Evolutionary conservation across 179 eudicot species (phyloP).

Genomic region (Gypsophila paniculata): DNA sequence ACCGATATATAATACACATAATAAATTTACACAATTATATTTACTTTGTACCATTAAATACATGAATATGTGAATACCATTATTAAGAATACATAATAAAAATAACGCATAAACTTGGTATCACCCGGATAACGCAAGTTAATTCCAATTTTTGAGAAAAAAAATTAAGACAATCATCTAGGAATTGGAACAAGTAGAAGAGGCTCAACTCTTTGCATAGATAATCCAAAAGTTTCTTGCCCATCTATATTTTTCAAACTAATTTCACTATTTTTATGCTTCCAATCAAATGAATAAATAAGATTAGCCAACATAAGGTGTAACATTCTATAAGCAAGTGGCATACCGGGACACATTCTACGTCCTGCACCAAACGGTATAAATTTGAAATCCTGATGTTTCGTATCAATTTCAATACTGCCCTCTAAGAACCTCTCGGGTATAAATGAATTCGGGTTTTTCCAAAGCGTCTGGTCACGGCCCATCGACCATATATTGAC

Average conservation of each 20-base stretch:
- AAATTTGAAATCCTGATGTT: slow-evolving; percentile 19
- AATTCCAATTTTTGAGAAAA: too few relatives aligned
- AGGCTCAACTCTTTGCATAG: slow-evolving; percentile 15
- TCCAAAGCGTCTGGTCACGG: slow-evolving; percentile 19
- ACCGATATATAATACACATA: too few relatives aligned
- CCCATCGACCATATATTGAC: slow-evolving; percentile 27
- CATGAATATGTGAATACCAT: too few relatives aligned
- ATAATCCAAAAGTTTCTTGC: slow-evolving; percentile 13
- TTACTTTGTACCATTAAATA: too few relatives aligned
- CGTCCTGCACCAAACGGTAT: slow-evolving; percentile 33
- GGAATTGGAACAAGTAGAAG: slow-evolving; percentile 10
- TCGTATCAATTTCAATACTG: neutral
- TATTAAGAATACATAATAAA: too few relatives aligned
- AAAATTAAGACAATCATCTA: too few relatives aligned
- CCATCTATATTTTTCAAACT: neutral
- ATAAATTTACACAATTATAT: too few relatives aligned
- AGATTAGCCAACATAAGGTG: slow-evolving; percentile 23
- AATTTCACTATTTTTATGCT: neutral
- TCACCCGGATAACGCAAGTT: too few relatives aligned
- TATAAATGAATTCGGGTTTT: slow-evolving; percentile 12
- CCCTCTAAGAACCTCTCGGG: slow-evolving; percentile 26
- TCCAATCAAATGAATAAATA: slow-evolving; percentile 25
- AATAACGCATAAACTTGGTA: too few relatives aligned
- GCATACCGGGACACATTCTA: slow-evolving; percentile 28
- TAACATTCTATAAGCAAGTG: slow-evolving; percentile 24